Evolutionary conservation across 192 early-diverging fungal species (phyloP), one percentile per base, ranked within the genome.

Genomic region (Bifiguratus adelaidae): DNA sequence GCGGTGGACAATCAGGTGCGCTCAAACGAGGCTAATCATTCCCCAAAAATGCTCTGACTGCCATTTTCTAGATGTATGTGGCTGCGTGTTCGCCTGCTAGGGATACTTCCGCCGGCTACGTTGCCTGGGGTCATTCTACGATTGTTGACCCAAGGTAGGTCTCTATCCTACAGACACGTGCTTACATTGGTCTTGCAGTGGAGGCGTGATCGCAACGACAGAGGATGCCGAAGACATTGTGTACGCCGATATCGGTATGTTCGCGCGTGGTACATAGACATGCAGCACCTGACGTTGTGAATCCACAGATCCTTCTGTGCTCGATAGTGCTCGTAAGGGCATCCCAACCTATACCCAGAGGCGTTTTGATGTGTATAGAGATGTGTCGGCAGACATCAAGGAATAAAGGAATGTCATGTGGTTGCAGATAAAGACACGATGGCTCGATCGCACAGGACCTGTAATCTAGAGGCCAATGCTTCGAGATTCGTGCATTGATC

Each of bases 1-100:
- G 95, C 95, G 1, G 59, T 88, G 15, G 95, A 99, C 63, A 99
- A 96, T 61, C 91, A 91, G n/a, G n/a, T n/a, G n/a, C n/a, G n/a
- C n/a, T n/a, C n/a, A n/a, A n/a, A n/a, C n/a, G n/a, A n/a, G n/a
- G n/a, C 56, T 66, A 8, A 2, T 34, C 13, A 34, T 13, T n/a
- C 33, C 33, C 13, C 33, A 34, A 34, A 13, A n/a, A n/a, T n/a
- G n/a, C n/a, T n/a, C n/a, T n/a, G n/a, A n/a, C n/a, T n/a, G n/a
- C n/a, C n/a, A n/a, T n/a, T n/a, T n/a, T n/a, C n/a, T n/a, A n/a
- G 56, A 73, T 98, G 47, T 99, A 82, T 53, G 86, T 91, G 0
- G 90, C 89, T 6, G 83, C 83, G n/a, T 99, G 95, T 68, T 95
- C 95, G 2, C 95, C 95, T 6, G 95, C 95, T 8, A 72, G 92